Evolutionary conservation across 2,329 filamentous ascomycete genomes (phyloP).

Genomic region (Lasiodiplodia sp.): DNA sequence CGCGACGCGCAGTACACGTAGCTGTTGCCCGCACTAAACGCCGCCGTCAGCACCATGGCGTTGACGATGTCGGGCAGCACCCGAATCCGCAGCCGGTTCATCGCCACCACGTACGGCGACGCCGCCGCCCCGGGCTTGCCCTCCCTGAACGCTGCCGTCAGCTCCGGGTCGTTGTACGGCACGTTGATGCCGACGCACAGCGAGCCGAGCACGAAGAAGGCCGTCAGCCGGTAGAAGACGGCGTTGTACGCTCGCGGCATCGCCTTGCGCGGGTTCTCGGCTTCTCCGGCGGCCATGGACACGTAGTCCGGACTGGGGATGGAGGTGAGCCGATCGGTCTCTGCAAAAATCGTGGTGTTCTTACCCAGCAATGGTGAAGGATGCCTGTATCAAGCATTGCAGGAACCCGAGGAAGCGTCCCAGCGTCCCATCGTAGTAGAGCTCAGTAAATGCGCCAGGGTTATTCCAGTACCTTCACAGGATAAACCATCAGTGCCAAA

Average conservation of each 20-base stretch:
- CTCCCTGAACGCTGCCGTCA: conserved; percentile 68
- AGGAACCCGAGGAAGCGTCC: conserved; percentile 80
- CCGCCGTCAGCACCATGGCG: conserved; percentile 77
- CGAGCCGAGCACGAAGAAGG: conserved; percentile 75
- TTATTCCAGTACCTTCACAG: conserved; percentile 70
- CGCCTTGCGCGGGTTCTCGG: conserved; percentile 73
- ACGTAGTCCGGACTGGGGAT: conserved; percentile 68
- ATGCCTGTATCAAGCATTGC: conserved; percentile 74
- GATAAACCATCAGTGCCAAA: conserved; percentile 64
- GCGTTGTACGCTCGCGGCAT: conserved; percentile 76
- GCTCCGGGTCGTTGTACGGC: conserved; percentile 67
- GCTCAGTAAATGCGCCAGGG: conserved; percentile 72
- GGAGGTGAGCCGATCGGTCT: conserved; percentile 44
- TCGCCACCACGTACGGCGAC: conserved; percentile 64
- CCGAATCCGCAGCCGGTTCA: conserved; percentile 52
- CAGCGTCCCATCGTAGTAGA: conserved; percentile 69
- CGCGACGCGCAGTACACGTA: conserved; percentile 76
- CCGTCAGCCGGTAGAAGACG: conserved; percentile 74
- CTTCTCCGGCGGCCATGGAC: conserved; percentile 78
- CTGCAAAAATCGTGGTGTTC: conserved; percentile 68
- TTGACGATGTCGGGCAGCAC: conserved; percentile 72
- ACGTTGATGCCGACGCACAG: conserved; percentile 76
- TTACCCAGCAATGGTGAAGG: conserved; percentile 71
- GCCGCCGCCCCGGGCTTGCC: conserved; percentile 65
- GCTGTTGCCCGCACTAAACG: conserved; percentile 79